A percentile compares a stretch with the other conserved stretches of the same genome.
phyloP scores from a whole-genome alignment of 2,329 filamentous ascomycete species.

The Aspergillus sp. region DNA sequence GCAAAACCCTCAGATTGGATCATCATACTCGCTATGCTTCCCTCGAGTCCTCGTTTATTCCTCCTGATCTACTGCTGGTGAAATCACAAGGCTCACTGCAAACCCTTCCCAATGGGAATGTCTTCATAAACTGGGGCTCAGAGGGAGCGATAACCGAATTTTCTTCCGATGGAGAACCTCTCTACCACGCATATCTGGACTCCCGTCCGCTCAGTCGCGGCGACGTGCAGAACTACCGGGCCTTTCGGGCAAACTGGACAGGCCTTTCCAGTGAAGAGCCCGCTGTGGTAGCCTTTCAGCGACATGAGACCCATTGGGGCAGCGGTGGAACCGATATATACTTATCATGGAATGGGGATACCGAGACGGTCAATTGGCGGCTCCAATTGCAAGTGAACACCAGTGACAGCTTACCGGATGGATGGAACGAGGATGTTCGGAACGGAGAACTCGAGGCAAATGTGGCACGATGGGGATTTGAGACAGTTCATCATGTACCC shows the following conservation, averaged over 20 bases:
- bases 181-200: conserved; percentile 40
- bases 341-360: conserved; percentile 57
- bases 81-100: conserved; percentile 31
- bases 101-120: conserved; percentile 27
- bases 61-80: conserved; percentile 24
- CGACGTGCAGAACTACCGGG: conserved; percentile 39
- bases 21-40: conserved; percentile 30
- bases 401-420: no score
- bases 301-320: conserved; percentile 14
- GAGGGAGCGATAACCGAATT: conserved; percentile 24
- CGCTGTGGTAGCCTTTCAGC: conserved; percentile 35
- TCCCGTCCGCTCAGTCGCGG: conserved; percentile 13
- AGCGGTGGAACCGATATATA: conserved; percentile 41
- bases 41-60: conserved; percentile 12
- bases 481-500: background rate
- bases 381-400: background rate
- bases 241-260: conserved; percentile 41
- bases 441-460: background rate
- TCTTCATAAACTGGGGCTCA: conserved; percentile 35
- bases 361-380: conserved; percentile 46
- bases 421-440: no score
- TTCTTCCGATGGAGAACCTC: conserved; percentile 27
- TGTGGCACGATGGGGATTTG: background rate
- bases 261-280: conserved; percentile 34
- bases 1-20: conserved; percentile 50